phyloP scores from a whole-genome alignment of 2,329 filamentous ascomycete species.

The Ophiosphaerella narmari region DNA sequence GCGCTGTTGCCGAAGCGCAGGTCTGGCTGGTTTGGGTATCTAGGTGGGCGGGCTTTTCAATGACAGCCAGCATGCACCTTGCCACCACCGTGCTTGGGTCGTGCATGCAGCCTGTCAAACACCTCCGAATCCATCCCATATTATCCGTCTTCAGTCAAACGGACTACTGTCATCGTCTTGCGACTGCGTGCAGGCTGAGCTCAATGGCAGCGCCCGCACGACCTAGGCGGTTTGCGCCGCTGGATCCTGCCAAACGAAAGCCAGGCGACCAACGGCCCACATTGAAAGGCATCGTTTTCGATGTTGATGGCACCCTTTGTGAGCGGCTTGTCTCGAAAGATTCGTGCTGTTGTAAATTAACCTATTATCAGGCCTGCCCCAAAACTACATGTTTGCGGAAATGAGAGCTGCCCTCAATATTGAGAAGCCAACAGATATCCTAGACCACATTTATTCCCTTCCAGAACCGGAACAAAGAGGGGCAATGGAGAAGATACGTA shows the following conservation, averaged over 20 bases:
- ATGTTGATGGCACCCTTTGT: constrained; percentile 96
- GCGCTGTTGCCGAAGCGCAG: too few relatives aligned
- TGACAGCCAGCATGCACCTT: too few relatives aligned
- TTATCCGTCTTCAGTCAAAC: neutral
- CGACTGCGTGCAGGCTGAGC: constrained; percentile 1
- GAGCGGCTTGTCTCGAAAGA: constrained; percentile 42
- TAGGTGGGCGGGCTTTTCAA: too few relatives aligned
- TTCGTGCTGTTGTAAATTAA: too few relatives aligned
- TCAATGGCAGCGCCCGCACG: constrained; percentile 25
- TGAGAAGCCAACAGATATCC: constrained; percentile 73
- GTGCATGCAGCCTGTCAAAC: neutral
- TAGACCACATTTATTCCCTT: constrained; percentile 82
- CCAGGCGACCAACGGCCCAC: constrained; percentile 46
- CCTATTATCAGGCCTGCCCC: constrained; percentile 68
- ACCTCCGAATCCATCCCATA: neutral
- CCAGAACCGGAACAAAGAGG: constrained; percentile 63
- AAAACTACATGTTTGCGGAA: constrained; percentile 92
- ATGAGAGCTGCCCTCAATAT: constrained; percentile 78
- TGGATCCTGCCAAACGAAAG: constrained; percentile 43
- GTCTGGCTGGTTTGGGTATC: too few relatives aligned
- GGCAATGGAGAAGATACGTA: constrained; percentile 75
- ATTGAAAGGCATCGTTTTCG: constrained; percentile 73
- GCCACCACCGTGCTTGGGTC: too few relatives aligned
- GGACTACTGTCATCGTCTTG: neutral
- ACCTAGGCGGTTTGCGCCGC: constrained; percentile 56